phyloP scores from a whole-genome alignment of 805 yeast genomes.

The Candida incommunis region DNA sequence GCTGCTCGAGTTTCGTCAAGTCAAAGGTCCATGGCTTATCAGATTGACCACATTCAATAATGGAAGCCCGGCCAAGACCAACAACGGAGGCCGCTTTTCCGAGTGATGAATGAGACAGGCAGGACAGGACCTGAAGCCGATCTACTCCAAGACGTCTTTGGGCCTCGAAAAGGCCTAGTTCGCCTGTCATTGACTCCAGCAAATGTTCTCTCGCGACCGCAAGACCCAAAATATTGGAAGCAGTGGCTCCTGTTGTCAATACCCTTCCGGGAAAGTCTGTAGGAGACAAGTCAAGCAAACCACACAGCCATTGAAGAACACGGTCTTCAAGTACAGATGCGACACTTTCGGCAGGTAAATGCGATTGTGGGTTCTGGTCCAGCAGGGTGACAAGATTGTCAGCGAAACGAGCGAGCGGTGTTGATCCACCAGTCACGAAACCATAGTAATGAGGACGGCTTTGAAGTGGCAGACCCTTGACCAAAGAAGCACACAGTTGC shows the following conservation, averaged over 20 bases:
- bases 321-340: slow-evolving; percentile 6
- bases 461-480: slow-evolving; percentile 6
- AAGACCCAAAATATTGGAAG: slow-evolving; percentile 12
- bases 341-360: slow-evolving; percentile 7
- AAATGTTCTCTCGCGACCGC: slow-evolving; percentile 11
- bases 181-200: slow-evolving; percentile 5
- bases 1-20: slow-evolving; percentile 5
- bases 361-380: slow-evolving; percentile 9
- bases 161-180: slow-evolving; percentile 9
- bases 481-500: neutral
- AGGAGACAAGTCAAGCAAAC: slow-evolving; percentile 8
- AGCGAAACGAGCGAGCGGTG: slow-evolving; percentile 15
- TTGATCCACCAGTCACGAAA: slow-evolving; percentile 14
- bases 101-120: slow-evolving; percentile 11
- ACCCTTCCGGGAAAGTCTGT: slow-evolving; percentile 7
- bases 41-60: slow-evolving; percentile 3
- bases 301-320: slow-evolving; percentile 8
- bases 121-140: slow-evolving; percentile 7
- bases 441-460: slow-evolving; percentile 13
- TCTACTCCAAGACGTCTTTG: slow-evolving; percentile 6
- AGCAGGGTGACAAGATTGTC: slow-evolving; percentile 9
- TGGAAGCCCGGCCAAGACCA: slow-evolving; percentile 10
- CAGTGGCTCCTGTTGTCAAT: slow-evolving; percentile 15
- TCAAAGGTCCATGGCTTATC: slow-evolving; percentile 11
- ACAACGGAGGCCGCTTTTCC: slow-evolving; percentile 12